Evolutionary conservation across 257 asterid genomes (phyloP), one percentile per base, ranked within the genome.

Genomic region (Cinchona pubescens): DNA sequence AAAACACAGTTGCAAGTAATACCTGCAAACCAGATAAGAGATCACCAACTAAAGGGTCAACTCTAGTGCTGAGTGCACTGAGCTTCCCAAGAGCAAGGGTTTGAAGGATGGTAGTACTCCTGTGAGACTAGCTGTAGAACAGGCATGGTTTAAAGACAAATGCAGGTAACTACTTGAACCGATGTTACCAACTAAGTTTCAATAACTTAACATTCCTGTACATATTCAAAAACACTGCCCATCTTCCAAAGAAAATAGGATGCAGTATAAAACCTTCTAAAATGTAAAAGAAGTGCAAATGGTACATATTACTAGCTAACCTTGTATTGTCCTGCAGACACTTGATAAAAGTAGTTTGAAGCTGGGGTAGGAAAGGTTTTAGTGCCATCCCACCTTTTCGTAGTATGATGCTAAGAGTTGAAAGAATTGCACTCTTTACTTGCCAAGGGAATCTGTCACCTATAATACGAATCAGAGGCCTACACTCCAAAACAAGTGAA

Each of bases 381-480:
- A 95, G 90, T 66, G 96, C 92, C 62, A 92, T 85, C 68, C 99
- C 98, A 56, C 98, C 96, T 81, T 93, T 95, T 82, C 86, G 95
- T 82, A 95, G 91, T 64, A 92, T 89, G 92, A 92, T 87, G 89
- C 79, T 89, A 87, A 95, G 85, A 69, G 99, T 95, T 6, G 99
- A 89, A 43, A 95, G 90, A 81, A 95, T 92, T 73, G 99, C 99
- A 85, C 96, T 92, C 83, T 95, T 95, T 72, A 95, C 98, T 92
- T 95, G 98, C 99, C 99, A 95, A 59, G 99, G 97, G 80, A 92
- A 95, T n/a, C 98, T 89, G 84, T 95, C 99, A 45, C 99, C 99
- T 74, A 95, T 90, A 75, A 95, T 92, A 78, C 99, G 98, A 81
- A 95, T 95, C 81, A 95, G 84, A n/a, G 99, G 99, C 81, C 99